Conservation (phyloP, 192 early-diverging fungal species). For the Endogone sp. region DNA sequence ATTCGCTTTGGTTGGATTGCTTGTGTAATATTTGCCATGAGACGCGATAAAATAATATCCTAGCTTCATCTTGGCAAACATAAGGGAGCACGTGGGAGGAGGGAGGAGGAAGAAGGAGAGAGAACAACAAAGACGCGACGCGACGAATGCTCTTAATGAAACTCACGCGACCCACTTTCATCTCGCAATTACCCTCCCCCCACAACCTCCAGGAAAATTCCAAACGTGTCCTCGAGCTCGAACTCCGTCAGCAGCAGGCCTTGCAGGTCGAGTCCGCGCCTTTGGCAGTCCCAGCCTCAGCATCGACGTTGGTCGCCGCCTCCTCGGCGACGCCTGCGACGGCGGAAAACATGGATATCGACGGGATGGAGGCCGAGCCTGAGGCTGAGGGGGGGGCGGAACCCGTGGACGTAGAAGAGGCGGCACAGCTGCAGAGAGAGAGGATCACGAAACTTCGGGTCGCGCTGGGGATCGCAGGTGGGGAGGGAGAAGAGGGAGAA, state of each 20-base stretch:
- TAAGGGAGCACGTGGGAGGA: no score
- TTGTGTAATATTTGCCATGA: no score
- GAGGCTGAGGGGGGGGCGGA: neutral
- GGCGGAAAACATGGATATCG: neutral
- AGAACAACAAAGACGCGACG: no score
- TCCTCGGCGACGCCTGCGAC: neutral
- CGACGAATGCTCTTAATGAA: no score
- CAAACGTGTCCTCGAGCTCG: neutral
- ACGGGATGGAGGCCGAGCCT: neutral
- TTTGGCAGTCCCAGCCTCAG: neutral
- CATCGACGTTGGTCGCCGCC: neutral
- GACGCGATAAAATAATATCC: no score
- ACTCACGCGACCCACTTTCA: no score
- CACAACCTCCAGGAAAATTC: neutral
- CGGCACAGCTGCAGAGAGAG: neutral
- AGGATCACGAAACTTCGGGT: neutral
- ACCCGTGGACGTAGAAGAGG: neutral
- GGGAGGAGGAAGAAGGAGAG: no score
- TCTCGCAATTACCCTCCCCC: neutral
- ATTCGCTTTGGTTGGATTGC: no score
- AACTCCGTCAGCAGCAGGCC: neutral
- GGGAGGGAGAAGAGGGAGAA: neutral
- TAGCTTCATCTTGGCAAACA: no score
- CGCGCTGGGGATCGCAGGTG: neutral
- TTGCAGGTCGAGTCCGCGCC: neutral